Percentiles rank a stretch among this genome's conserved stretches.
phyloP scores from a whole-genome alignment of 805 yeast species.

The Yamadazyma sp. region DNA sequence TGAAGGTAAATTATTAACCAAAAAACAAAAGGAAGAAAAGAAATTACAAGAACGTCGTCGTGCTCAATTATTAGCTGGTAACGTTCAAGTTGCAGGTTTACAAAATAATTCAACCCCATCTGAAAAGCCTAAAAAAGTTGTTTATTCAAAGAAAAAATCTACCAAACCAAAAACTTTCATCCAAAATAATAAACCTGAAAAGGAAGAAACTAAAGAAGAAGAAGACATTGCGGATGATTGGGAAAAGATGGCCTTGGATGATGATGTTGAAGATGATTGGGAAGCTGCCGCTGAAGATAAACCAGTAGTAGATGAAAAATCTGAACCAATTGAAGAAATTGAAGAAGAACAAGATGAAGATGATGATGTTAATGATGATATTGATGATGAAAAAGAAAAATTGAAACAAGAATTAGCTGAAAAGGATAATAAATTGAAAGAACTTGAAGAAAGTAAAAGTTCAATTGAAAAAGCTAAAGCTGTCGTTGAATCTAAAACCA shows the following conservation, averaged over 20 bases:
- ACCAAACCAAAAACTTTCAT: constrained; percentile 33
- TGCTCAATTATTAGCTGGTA: constrained; percentile 64
- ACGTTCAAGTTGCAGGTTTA: constrained; percentile 73
- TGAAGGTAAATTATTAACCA: constrained; percentile 91
- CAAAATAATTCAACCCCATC: constrained; percentile 25
- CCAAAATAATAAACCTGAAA: constrained; percentile 19
- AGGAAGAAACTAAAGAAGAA: constrained; percentile 29
- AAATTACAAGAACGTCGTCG: constrained; percentile 84
- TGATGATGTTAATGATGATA: constrained; percentile 25
- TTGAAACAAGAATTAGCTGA: constrained; percentile 23
- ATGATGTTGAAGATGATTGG: constrained; percentile 51
- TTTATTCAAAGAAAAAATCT: constrained; percentile 71
- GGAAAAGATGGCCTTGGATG: constrained; percentile 68
- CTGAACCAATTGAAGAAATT: constrained; percentile 28
- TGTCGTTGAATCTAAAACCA: constrained; percentile 24
- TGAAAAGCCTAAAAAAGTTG: constrained; percentile 60
- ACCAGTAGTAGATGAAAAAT: constrained; percentile 29
- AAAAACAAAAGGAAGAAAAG: constrained; percentile 93
- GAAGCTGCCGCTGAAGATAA: constrained; percentile 40
- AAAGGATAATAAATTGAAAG: constrained; percentile 26
- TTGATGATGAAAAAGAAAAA: constrained; percentile 24
- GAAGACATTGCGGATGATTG: constrained; percentile 78
- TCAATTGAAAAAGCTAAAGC: constrained; percentile 20
- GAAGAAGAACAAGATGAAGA: constrained; percentile 27
- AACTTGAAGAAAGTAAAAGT: constrained; percentile 17